phyloP scores from a whole-genome alignment of 2,329 filamentous ascomycete species.

The Phoma sp. region DNA sequence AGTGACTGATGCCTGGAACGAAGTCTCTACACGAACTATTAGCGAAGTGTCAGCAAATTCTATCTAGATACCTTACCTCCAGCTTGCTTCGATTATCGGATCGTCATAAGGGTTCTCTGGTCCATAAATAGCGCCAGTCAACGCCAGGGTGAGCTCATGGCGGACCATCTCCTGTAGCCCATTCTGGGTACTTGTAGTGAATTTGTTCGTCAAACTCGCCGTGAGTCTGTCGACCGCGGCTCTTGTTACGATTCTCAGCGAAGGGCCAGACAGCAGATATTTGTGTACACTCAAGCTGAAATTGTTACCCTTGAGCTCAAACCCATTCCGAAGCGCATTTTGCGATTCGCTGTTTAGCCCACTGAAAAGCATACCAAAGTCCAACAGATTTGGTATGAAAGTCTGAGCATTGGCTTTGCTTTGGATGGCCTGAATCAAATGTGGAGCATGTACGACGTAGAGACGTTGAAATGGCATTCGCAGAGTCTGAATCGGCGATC shows the following conservation, averaged over 20 bases:
- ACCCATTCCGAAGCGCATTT: constrained; percentile 20
- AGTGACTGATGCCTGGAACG: constrained; percentile 35
- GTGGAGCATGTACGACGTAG: constrained; percentile 51
- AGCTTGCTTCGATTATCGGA: constrained; percentile 43
- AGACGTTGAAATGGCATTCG: constrained; percentile 52
- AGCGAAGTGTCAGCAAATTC: not conserved
- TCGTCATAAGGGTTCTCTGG: constrained; percentile 53
- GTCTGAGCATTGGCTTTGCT: constrained; percentile 48
- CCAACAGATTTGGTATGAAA: constrained; percentile 49
- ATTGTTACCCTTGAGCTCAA: constrained; percentile 48
- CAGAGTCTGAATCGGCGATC: constrained; percentile 52
- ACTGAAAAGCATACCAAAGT: constrained; percentile 42
- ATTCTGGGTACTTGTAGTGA: constrained; percentile 5
- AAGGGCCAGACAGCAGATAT: constrained; percentile 43
- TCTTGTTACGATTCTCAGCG: constrained; percentile 48
- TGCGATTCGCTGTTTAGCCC: constrained; percentile 31
- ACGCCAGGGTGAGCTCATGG: constrained; percentile 46
- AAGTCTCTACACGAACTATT: constrained; percentile 19
- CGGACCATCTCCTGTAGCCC: constrained; percentile 34
- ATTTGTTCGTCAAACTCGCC: constrained; percentile 25
- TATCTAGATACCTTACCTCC: constrained; percentile 41
- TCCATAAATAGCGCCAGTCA: constrained; percentile 53
- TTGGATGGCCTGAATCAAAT: constrained; percentile 51
- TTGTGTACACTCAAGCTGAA: constrained; percentile 47
- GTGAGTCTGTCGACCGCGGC: constrained; percentile 44